Evolutionary conservation across 495 filamentous ascomycete species (phyloP).

Genomic region (Neurospora sp.): DNA sequence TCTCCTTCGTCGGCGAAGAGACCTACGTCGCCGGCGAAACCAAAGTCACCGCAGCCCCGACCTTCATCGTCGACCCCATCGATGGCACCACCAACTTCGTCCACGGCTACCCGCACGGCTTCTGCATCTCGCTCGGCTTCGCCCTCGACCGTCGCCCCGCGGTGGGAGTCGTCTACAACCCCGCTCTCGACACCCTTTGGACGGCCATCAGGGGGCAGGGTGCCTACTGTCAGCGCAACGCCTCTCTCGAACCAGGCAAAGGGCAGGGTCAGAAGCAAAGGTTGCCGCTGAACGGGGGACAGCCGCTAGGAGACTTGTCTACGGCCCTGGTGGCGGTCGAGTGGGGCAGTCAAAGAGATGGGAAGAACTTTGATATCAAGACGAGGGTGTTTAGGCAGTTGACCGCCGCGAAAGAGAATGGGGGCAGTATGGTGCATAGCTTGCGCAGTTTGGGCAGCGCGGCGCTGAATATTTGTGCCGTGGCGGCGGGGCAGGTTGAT

Average conservation of each 20-base stretch:
- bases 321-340: slow-evolving; percentile 62
- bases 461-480: slow-evolving; percentile 74
- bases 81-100: slow-evolving; percentile 89
- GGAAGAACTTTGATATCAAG: slow-evolving; percentile 70
- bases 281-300: slow-evolving; percentile 49
- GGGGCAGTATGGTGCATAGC: slow-evolving; percentile 78
- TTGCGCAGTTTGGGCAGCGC: slow-evolving; percentile 68
- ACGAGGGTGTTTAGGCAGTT: slow-evolving; percentile 57
- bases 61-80: slow-evolving; percentile 84
- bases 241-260: slow-evolving; percentile 16
- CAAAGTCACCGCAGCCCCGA: slow-evolving; percentile 56
- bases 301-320: slow-evolving; percentile 46
- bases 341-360: slow-evolving; percentile 67
- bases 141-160: slow-evolving; percentile 49
- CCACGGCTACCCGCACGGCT: slow-evolving; percentile 65
- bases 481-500: slow-evolving; percentile 71
- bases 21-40: slow-evolving; percentile 60
- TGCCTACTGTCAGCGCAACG: slow-evolving; percentile 44
- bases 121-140: slow-evolving; percentile 72
- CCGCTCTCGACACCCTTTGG: slow-evolving; percentile 58
- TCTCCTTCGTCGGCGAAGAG: slow-evolving; percentile 74
- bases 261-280: slow-evolving; percentile 14
- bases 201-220: slow-evolving; percentile 61
- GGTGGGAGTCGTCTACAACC: slow-evolving; percentile 82
- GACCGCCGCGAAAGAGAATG: slow-evolving; percentile 47